These are phyloP conservation scores for Silybum marianum DNA, from an alignment of 129 eudicot species.

Conservation along the genomic window DNA sequence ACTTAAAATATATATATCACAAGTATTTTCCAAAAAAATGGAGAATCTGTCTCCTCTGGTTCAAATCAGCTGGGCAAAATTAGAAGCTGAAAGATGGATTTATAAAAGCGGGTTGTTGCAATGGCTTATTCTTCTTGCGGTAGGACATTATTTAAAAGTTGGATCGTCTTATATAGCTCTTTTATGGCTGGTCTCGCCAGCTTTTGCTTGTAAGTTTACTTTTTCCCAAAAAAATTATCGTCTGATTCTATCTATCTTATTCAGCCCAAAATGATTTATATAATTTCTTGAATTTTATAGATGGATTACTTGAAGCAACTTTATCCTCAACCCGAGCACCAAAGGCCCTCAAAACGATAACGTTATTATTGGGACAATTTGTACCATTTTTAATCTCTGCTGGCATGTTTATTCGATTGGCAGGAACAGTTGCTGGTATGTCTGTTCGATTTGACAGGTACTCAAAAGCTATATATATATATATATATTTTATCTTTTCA, in stretches of 20 bases:
- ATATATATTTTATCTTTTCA: not conserved
- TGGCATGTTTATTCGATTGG: constrained; percentile 68
- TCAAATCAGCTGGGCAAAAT: constrained; percentile 57
- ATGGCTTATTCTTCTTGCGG: constrained; percentile 72
- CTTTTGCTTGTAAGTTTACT: constrained; percentile 86
- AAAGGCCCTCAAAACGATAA: constrained; percentile 75
- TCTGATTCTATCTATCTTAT: not conserved
- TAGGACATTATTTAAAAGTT: constrained; percentile 61
- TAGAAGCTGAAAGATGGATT: constrained; percentile 92
- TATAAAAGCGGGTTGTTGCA: constrained; percentile 81
- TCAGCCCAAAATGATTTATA: not conserved
- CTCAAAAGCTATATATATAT: not conserved
- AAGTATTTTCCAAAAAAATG: constrained; percentile 41
- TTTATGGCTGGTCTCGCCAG: constrained; percentile 86
- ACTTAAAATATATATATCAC: constrained; percentile 44
- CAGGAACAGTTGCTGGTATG: constrained; percentile 70
- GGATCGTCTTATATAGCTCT: constrained; percentile 84
- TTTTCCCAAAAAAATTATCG: not conserved
- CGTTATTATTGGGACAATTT: constrained; percentile 69
- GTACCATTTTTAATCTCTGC: constrained; percentile 77
- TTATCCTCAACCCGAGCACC: constrained; percentile 79
- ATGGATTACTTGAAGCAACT: constrained; percentile 97
- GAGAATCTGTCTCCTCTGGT: constrained; percentile 43
- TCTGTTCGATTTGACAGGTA: constrained; percentile 90
- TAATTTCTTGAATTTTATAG: constrained; percentile 44